phyloP scores from a whole-genome alignment of 2,329 filamentous ascomycete genomes.

The Penicillium decumbens region DNA sequence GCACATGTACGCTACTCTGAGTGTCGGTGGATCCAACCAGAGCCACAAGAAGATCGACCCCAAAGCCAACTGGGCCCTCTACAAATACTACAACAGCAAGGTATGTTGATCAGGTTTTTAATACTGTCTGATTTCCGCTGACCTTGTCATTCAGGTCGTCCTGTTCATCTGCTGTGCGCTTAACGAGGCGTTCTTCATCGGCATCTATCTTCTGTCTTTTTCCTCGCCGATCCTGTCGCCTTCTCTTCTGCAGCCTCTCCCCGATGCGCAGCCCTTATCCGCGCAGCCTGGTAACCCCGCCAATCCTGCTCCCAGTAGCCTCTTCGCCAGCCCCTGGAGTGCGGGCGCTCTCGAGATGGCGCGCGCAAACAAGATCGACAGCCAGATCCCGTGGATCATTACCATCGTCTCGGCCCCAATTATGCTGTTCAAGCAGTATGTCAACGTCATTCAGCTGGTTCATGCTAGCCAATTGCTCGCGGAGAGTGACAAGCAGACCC shows the following conservation, averaged over 20 bases:
- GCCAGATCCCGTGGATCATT: constrained; percentile 71
- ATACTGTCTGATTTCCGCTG: neutral
- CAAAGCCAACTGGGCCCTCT: constrained; percentile 80
- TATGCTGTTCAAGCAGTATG: constrained; percentile 86
- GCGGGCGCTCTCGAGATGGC: constrained; percentile 89
- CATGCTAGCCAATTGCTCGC: constrained; percentile 90
- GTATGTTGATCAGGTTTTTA: constrained; percentile 46
- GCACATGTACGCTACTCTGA: constrained; percentile 95
- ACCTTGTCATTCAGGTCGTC: constrained; percentile 59
- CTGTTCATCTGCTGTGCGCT: constrained; percentile 84
- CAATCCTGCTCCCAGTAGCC: constrained; percentile 61
- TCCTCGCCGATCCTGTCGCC: constrained; percentile 85
- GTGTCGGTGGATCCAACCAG: constrained; percentile 71
- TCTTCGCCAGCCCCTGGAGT: constrained; percentile 86
- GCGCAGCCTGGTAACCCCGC: constrained; percentile 64
- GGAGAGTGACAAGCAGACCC: constrained; percentile 66
- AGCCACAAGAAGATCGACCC: constrained; percentile 94
- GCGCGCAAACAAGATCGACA: constrained; percentile 87
- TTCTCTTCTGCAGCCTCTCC: constrained; percentile 65
- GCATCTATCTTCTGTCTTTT: constrained; percentile 95
- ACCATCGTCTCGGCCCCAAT: constrained; percentile 75
- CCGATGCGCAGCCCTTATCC: constrained; percentile 51
- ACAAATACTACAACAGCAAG: constrained; percentile 96
- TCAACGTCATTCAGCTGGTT: constrained; percentile 90
- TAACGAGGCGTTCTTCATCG: constrained; percentile 98